These are phyloP conservation scores for Hanseniaspora guilliermondii DNA, from an alignment of 805 yeast genomes.

Conservation along the genomic window DNA sequence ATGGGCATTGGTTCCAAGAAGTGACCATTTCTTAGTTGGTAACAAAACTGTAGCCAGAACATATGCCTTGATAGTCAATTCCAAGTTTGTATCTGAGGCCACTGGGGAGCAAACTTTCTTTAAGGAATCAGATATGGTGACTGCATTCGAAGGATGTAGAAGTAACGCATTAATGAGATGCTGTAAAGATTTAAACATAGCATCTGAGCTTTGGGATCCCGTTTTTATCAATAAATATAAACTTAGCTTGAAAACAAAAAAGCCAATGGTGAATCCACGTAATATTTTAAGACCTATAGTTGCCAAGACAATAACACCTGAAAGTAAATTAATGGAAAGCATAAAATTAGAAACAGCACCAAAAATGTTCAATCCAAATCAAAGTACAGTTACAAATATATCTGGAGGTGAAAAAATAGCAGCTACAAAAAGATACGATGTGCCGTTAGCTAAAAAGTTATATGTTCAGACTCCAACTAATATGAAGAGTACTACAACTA, in stretches of 20 bases:
- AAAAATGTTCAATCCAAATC: neutral
- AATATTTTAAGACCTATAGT: neutral
- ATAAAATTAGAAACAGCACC: neutral
- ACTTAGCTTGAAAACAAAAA: slow-evolving; percentile 57
- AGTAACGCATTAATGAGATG: slow-evolving; percentile 95
- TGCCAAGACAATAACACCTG: neutral
- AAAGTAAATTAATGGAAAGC: neutral
- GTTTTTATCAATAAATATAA: slow-evolving; percentile 64
- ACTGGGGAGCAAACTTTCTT: slow-evolving; percentile 94
- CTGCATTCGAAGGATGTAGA: slow-evolving; percentile 95
- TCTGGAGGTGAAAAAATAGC: too few species aligned
- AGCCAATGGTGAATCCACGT: slow-evolving; percentile 34
- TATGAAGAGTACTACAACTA: too few species aligned
- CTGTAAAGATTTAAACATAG: slow-evolving; percentile 93
- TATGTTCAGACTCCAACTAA: too few species aligned
- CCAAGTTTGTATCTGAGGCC: slow-evolving; percentile 79
- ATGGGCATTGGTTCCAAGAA: slow-evolving; percentile 94
- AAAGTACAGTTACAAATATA: too few species aligned
- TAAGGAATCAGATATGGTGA: slow-evolving; percentile 73
- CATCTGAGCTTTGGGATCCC: slow-evolving; percentile 97
- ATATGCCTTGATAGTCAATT: slow-evolving; percentile 76
- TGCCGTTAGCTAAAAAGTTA: too few species aligned
- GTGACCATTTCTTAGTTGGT: slow-evolving; percentile 61
- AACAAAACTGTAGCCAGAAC: slow-evolving; percentile 72
- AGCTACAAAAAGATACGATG: too few species aligned